Evolutionary conservation across 2,329 filamentous ascomycete species (phyloP), one percentile per base, ranked within the genome.

Genomic region (Epichloe gansuensis): DNA sequence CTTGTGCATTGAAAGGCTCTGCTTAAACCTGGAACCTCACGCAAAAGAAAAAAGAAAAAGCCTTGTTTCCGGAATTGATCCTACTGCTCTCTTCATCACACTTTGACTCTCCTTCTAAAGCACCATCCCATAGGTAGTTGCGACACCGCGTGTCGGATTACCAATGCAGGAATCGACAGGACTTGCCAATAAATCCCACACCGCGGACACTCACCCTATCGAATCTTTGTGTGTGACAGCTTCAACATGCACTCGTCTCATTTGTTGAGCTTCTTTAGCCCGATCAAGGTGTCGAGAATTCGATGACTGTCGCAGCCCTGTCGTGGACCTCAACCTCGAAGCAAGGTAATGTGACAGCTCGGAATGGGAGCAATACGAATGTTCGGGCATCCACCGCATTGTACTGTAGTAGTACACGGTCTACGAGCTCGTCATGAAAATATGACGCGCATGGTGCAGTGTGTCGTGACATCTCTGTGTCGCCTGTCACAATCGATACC

Each of bases 11-110:
- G 9, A 31, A 31, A 31, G 17, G 17, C 61, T n/a, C 66, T 17
- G 60, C 56, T 25, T 65, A 51, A 72, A 72, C 57, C 72, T 72
- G 55, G 64, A 58, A 40, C 55, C 54, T 35, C 64, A 62, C 45
- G 68, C 64, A 54, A 70, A 72, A n/a, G 68, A 69, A 5, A 68
- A 68, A 66, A 51, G 68, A 72, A 7, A 60, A 58, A 23, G 59
- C 63, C 38, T 67, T 66, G 53, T 71, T 71, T 49, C 62, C 67
- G 50, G 59, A 53, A 57, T 70, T 72, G 50, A 71, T 72, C 25
- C 59, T 61, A 51, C 69, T 71, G 11, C 64, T 66, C 23, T 56
- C 61, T 59, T 74, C 66, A 57, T 76, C 73, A 55, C 74, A 76
- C 63, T 73, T 68, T 69, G 53, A 71, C 65, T 47, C 66, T 66